These are phyloP conservation scores for Diaporthe sp. DNA, from an alignment of 2,329 filamentous ascomycete species.

Conservation along the genomic window DNA sequence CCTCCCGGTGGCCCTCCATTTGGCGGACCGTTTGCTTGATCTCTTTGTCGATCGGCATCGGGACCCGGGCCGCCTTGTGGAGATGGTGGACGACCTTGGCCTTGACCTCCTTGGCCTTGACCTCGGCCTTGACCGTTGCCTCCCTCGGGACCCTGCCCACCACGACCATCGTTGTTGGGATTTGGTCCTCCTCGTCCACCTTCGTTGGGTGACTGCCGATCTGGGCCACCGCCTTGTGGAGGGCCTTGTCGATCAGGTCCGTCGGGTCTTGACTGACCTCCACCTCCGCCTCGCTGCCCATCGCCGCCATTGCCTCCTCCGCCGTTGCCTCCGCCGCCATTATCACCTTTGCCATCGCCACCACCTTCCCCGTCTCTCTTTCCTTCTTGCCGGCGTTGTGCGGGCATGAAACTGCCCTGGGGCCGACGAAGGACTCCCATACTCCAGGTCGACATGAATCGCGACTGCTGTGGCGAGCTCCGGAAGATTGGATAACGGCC, in stretches of 20 bases:
- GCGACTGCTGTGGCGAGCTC: not conserved
- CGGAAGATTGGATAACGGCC: not conserved
- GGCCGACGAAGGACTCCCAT: constrained; percentile 24
- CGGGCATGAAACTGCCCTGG: constrained; percentile 6
- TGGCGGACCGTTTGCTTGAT: constrained; percentile 8
- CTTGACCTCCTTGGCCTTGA: constrained; percentile 5
- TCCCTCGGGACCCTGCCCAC: not conserved
- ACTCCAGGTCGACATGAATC: constrained; percentile 22
- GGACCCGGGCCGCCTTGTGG: not conserved
- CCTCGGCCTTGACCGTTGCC: not conserved
- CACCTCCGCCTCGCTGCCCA: not conserved
- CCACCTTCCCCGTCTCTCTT: not conserved
- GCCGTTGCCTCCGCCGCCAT: not conserved
- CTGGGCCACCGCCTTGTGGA: constrained; percentile 5
- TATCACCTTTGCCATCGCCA: not conserved
- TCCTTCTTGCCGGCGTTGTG: constrained; percentile 16
- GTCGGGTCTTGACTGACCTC: constrained; percentile 5
- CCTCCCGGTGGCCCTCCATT: not conserved
- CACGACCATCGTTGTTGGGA: not conserved
- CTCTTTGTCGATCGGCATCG: not conserved
- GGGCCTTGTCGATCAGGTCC: not conserved
- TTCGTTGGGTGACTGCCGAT: not conserved
- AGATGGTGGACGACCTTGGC: constrained; percentile 1
- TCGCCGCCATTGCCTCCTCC: not conserved
- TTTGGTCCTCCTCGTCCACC: constrained; percentile 9